A percentile compares a stretch with the other conserved stretches of the same genome.
These are phyloP conservation scores for Candida pseudoglaebosa DNA, from an alignment of 805 yeast species.

Conservation along the genomic window DNA sequence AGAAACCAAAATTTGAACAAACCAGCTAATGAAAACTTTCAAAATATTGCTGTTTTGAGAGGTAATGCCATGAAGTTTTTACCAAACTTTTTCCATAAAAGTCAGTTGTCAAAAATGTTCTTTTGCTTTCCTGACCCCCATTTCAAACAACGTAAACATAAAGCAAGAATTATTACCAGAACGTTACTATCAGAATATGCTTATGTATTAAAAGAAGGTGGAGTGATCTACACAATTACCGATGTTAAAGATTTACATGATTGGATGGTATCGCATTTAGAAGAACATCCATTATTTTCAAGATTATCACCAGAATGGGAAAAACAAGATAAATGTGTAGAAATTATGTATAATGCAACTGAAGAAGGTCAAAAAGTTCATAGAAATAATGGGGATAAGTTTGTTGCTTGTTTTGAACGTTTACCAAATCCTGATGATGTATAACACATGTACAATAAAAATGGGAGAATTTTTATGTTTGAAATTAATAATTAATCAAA, in stretches of 20 bases:
- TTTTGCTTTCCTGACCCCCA: slow-evolving; percentile 99
- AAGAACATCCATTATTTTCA: slow-evolving; percentile 86
- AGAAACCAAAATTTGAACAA: slow-evolving; percentile 45
- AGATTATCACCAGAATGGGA: slow-evolving; percentile 81
- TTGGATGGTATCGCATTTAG: slow-evolving; percentile 95
- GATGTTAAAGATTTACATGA: slow-evolving; percentile 90
- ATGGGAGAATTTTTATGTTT: slow-evolving; percentile 11
- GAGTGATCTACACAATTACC: slow-evolving; percentile 88
- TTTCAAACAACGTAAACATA: slow-evolving; percentile 94
- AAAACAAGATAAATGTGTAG: slow-evolving; percentile 71
- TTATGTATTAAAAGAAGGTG: slow-evolving; percentile 79
- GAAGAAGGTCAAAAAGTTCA: slow-evolving; percentile 97
- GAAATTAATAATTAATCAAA: slow-evolving; percentile 18
- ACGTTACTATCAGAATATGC: slow-evolving; percentile 92
- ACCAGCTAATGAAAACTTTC: slow-evolving; percentile 35
- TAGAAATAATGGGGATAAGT: slow-evolving; percentile 84
- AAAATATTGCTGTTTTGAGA: slow-evolving; percentile 84
- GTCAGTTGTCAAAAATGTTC: slow-evolving; percentile 85
- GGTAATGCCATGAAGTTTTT: slow-evolving; percentile 97
- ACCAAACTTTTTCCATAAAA: slow-evolving; percentile 85
- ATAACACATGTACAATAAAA: not conserved
- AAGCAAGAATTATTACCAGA: slow-evolving; percentile 90
- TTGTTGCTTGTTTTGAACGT: slow-evolving; percentile 81
- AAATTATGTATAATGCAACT: slow-evolving; percentile 85
- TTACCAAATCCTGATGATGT: slow-evolving; percentile 52